These are phyloP conservation scores for Verticillium klebahnii DNA, from an alignment of 2,329 filamentous ascomycete genomes.

Conservation along the genomic window DNA sequence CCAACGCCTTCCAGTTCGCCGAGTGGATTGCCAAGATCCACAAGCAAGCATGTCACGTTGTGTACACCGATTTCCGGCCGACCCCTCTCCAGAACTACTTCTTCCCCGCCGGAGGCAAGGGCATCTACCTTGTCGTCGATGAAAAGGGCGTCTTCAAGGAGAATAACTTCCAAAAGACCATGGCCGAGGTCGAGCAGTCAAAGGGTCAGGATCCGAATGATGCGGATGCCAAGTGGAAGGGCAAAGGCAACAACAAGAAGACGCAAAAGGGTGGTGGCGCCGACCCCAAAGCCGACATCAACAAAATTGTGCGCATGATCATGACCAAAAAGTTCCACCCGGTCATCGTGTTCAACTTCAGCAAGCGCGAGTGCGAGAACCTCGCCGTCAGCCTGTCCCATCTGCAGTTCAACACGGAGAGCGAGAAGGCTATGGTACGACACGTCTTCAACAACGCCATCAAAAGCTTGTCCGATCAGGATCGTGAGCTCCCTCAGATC, in stretches of 20 bases:
- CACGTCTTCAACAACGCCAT: slow-evolving; percentile 95
- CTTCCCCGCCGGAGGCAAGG: slow-evolving; percentile 87
- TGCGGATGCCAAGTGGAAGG: slow-evolving; percentile 72
- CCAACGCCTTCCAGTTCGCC: slow-evolving; percentile 98
- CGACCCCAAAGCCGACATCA: slow-evolving; percentile 73
- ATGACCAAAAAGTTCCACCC: slow-evolving; percentile 97
- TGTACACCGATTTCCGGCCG: slow-evolving; percentile 97
- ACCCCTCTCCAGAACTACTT: slow-evolving; percentile 98
- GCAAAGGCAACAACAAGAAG: slow-evolving; percentile 88
- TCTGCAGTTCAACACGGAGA: slow-evolving; percentile 92
- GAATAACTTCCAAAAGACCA: slow-evolving; percentile 95
- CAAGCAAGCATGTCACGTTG: slow-evolving; percentile 94
- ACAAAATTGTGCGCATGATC: slow-evolving; percentile 98
- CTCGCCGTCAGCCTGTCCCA: slow-evolving; percentile 82
- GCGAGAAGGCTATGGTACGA: slow-evolving; percentile 88
- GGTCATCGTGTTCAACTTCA: slow-evolving; percentile 99
- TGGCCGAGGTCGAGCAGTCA: slow-evolving; percentile 82
- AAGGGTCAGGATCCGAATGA: slow-evolving; percentile 82
- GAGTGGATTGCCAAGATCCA: slow-evolving; percentile 99
- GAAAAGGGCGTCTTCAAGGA: slow-evolving; percentile 96
- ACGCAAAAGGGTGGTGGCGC: slow-evolving; percentile 80
- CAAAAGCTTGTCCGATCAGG: slow-evolving; percentile 86
- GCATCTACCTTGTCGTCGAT: slow-evolving; percentile 91
- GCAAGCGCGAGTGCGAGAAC: slow-evolving; percentile 92
- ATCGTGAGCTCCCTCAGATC: slow-evolving; percentile 85